These are phyloP conservation scores for Cladosporium oxysporum DNA, from an alignment of 2,329 filamentous ascomycete genomes.

Conservation along the genomic window DNA sequence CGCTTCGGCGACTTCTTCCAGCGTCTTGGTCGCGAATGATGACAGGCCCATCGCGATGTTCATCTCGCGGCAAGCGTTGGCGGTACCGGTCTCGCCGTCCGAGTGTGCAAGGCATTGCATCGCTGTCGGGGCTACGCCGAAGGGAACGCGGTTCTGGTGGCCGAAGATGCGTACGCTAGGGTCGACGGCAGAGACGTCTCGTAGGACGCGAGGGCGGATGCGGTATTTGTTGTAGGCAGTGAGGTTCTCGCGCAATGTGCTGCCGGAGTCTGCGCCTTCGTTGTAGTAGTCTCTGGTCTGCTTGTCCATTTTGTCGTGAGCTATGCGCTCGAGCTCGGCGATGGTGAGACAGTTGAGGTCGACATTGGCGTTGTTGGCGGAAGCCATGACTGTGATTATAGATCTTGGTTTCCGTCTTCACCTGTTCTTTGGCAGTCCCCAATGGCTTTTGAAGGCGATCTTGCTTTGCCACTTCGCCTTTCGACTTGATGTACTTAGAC, in stretches of 20 bases:
- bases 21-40: conserved; percentile 48
- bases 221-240: conserved; percentile 53
- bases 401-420: background rate
- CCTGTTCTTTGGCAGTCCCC: background rate
- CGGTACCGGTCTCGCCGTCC: conserved; percentile 55
- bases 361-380: conserved; percentile 21
- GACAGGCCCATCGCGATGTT: conserved; percentile 53
- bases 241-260: conserved; percentile 52
- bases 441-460: background rate
- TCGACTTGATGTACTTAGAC: background rate
- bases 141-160: conserved; percentile 47
- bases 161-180: conserved; percentile 51
- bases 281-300: conserved; percentile 44
- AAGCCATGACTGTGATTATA: background rate
- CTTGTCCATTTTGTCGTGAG: conserved; percentile 42
- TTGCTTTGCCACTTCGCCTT: background rate
- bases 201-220: conserved; percentile 43
- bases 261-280: conserved; percentile 40
- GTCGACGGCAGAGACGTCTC: conserved; percentile 43
- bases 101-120: conserved; percentile 56
- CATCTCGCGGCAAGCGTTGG: conserved; percentile 48
- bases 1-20: conserved; percentile 55
- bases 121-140: conserved; percentile 57
- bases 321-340: conserved; percentile 42
- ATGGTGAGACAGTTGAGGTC: conserved; percentile 49